Evolutionary conservation across 1,284 basidiomycete species (phyloP), one percentile per base, ranked within the genome.

Genomic region (Amylostereum areolatum): DNA sequence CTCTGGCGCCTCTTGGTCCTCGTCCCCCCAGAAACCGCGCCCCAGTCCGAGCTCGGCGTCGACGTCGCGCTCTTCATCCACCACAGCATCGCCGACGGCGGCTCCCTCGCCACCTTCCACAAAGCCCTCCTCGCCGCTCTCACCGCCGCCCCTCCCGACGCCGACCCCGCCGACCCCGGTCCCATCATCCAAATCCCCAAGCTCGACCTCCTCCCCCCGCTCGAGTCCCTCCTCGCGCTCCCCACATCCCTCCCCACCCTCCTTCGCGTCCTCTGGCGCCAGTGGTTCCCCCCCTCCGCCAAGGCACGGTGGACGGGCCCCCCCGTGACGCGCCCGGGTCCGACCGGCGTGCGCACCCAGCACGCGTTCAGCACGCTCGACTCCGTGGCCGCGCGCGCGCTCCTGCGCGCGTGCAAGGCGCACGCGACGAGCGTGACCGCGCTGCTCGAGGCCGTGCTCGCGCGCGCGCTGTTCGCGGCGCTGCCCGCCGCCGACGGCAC

Each of bases 51-150:
- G 12, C 30, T n/a, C n/a, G 42, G 18, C 24, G 39, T 50, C 18
- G 51, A 52, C 32, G 32, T 52, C 25, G 46, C 46, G 12, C 27
- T 53, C 2, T 53, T 51, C 49, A 27, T 51, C 8, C 49, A 53
- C 34, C 52, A 50, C 40, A 37, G 47, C 34, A 45, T 53, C 28
- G 45, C 48, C 27, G 51, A 52, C 25, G 51, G 51, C 42, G 35
- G 36, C n/a, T 39, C 44, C 30, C 45, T 48, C 3, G 24, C 27
- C 29, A 46, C 45, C 3, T 49, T 52, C 40, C 43, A 46, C n/a
- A 45, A 36, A 24, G 25, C 29, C 27, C 45, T 52, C 2, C 44
- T 43, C 12, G 30, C 45, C 5, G 48, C 51, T 5, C 36, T 52
- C 18, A 37, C 44, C 6, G 35, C 40, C 9, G 10, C 34, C 12